A percentile compares a stretch with the other conserved stretches of the same genome.
Conservation (phyloP, 148 eudicot genomes). For the Euryodendron excelsum region DNA sequence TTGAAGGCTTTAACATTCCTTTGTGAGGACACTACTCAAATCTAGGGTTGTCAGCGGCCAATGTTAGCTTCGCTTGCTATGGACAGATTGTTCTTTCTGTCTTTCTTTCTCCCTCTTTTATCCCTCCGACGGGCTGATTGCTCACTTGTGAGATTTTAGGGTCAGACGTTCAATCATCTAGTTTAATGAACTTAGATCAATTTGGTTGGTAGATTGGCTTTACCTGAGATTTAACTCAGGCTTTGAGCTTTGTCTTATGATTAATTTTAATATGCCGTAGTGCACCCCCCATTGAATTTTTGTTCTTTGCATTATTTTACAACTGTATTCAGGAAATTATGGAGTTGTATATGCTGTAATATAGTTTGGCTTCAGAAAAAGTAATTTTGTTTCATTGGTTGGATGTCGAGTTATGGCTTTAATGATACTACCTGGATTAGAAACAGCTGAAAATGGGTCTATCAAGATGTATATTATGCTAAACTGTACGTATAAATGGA, state of each 20-base stretch:
- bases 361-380: too few species aligned
- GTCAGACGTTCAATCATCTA: not conserved
- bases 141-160: not conserved
- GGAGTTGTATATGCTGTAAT: too few species aligned
- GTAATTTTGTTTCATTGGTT: too few species aligned
- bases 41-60: not conserved
- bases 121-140: too few species aligned
- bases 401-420: too few species aligned
- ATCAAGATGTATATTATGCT: too few species aligned
- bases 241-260: not conserved
- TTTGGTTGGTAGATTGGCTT: not conserved
- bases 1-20: not conserved
- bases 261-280: too few species aligned
- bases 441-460: too few species aligned
- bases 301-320: not conserved
- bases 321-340: not conserved
- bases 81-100: not conserved
- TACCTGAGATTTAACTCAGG: not conserved
- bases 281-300: too few species aligned
- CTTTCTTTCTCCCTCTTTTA: too few species aligned
- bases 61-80: not conserved
- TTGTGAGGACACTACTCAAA: not conserved
- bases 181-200: not conserved
- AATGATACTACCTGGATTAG: too few species aligned
- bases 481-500: too few species aligned